Evolutionary conservation across 257 asterid species (phyloP).

Genomic region (Anisodus acutangulus): DNA sequence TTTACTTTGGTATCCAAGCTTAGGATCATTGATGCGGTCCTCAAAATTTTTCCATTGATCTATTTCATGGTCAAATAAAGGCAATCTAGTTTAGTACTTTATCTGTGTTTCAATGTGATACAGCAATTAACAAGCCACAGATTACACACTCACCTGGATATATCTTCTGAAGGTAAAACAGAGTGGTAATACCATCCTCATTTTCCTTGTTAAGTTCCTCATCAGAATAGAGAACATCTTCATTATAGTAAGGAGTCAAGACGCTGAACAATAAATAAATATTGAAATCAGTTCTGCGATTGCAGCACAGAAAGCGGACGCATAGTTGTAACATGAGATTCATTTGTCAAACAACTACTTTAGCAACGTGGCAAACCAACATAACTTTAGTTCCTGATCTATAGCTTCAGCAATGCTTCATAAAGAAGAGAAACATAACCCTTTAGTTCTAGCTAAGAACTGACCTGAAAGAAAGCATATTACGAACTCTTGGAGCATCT

Average conservation of each 20-base stretch:
- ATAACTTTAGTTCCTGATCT: constrained; percentile 24
- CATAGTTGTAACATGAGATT: constrained; percentile 14
- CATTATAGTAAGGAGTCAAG: constrained; percentile 91
- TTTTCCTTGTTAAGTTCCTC: constrained; percentile 88
- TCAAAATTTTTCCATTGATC: constrained; percentile 92
- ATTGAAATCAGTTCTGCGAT: constrained; percentile 27
- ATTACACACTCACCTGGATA: constrained; percentile 79
- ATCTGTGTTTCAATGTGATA: neutral
- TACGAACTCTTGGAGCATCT: constrained; percentile 89
- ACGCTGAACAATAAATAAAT: constrained; percentile 56
- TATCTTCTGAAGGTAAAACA: constrained; percentile 89
- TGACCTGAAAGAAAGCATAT: constrained; percentile 97
- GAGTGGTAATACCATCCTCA: constrained; percentile 90
- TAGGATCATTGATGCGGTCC: constrained; percentile 71
- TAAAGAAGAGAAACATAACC: constrained; percentile 31
- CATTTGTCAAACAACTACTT: constrained; percentile 25
- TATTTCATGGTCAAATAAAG: constrained; percentile 37
- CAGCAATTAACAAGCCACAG: neutral
- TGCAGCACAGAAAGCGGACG: neutral
- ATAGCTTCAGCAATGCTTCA: constrained; percentile 26
- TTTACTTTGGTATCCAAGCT: constrained; percentile 44
- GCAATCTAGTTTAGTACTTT: neutral
- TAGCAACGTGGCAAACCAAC: neutral
- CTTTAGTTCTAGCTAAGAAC: constrained; percentile 42
- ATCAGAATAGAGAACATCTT: constrained; percentile 88